These are phyloP conservation scores for Cicer cuneatum DNA, from an alignment of 306 rosid species.

Conservation along the genomic window DNA sequence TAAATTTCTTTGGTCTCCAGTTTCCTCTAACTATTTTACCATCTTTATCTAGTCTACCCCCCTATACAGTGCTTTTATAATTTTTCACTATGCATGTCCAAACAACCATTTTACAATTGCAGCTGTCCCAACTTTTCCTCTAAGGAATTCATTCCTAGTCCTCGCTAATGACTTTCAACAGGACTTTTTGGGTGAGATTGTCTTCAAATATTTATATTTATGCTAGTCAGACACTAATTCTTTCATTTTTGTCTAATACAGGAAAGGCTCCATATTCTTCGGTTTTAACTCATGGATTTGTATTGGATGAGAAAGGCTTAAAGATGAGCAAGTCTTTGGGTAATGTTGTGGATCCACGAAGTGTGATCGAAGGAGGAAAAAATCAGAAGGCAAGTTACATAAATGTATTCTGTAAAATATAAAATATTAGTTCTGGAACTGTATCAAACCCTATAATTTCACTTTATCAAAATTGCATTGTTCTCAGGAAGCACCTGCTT, in stretches of 20 bases:
- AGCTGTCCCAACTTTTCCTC: conserved; percentile 8
- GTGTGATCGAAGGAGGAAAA: conserved; percentile 94
- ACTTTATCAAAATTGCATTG: conserved; percentile 38
- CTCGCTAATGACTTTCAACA: not conserved
- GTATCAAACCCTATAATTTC: conserved; percentile 24
- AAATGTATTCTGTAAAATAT: conserved; percentile 2
- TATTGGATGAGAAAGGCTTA: conserved; percentile 92
- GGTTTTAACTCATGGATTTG: conserved; percentile 97
- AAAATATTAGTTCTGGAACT: conserved; percentile 19
- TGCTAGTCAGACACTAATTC: conserved; percentile 39
- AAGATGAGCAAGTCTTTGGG: conserved; percentile 99
- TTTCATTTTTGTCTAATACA: conserved; percentile 51
- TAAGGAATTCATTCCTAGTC: not conserved
- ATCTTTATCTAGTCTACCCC: conserved; percentile 12
- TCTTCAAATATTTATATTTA: not conserved
- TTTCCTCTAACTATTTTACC: conserved; percentile 2
- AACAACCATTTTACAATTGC: conserved; percentile 1
- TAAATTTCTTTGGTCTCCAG: not conserved
- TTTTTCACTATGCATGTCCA: not conserved
- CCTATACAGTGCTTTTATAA: not conserved
- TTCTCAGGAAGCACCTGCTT: conserved; percentile 88
- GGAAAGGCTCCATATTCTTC: conserved; percentile 94
- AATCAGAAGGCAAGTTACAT: conserved; percentile 73
- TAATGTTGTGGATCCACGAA: conserved; percentile 87
- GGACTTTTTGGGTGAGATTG: not conserved